Base-by-base conservation (phyloP, 257 asterid genomes). In the Solanum rostratum region DNA sequence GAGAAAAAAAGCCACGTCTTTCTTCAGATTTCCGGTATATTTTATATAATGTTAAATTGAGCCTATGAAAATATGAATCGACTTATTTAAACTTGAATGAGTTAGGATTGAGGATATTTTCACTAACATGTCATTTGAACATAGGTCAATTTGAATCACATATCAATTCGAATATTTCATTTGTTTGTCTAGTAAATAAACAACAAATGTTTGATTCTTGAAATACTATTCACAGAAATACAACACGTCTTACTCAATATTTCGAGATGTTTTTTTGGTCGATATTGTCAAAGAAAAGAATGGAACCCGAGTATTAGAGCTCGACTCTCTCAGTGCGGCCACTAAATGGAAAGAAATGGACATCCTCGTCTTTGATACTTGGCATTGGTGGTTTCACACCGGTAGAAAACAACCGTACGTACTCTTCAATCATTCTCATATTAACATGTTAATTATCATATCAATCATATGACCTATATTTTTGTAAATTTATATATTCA, bases 311-410 rank as follows among this genome's bases (percentile, higher is more conserved):
- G 84, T 87, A 6, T 54, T 87, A 70, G 63, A 73, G 62, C 73
- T 87, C 3, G 88, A 89, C n/a, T 87, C 89, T 9, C 45, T 89
- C 0, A 27, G 49, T 20, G 12, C 1, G 1, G 50, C 79, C 19
- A 10, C 79, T 27, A 15, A 52, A 54, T 89, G 88, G 91, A 57
- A 74, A 55, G 87, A 79, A 55, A 82, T 83, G 74, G 89, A 89
- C 22, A 14, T 78, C 49, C 54, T 89, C 49, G 66, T 89, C 19
- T 89, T 89, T 46, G 78, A 89, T 78, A 27, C 91, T 7, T 89
- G 91, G 90, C 91, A 89, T 62, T 89, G 91, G 90, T 89, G 91
- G 88, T 69, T 87, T 85, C 91, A 89, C 30, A 71, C 66, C 2
- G 87, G 91, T 1, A 85, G 86, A 22, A 80, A 89, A 81, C 91